Evolutionary conservation across 306 rosid genomes (phyloP), one percentile per base, ranked within the genome.

Genomic region (Styphnolobium japonicum): DNA sequence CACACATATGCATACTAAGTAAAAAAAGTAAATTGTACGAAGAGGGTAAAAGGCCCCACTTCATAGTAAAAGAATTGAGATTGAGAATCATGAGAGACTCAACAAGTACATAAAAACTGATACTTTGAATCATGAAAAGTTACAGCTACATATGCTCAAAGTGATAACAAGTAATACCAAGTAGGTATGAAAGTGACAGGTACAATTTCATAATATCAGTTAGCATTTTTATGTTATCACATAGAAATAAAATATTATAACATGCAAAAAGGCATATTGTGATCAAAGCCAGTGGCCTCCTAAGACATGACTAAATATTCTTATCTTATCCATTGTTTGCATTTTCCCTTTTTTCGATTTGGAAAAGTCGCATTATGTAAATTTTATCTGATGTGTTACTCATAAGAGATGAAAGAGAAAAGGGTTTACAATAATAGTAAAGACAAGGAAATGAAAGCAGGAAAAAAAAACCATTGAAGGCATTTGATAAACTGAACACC

Each of bases 201-300:
- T 14, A 46, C 15, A 36, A n/a, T 37, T 37, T 51, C 23, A 57
- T 0, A 0, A 27, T 37, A 60, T 45, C 12, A 19, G 60, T 25
- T 25, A 14, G 15, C 15, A 60, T 42, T 27, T 42, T 60, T 15
- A 27, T n/a, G 5, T n/a, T 1, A 87, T n/a, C 5, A 56, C 10
- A n/a, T n/a, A n/a, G n/a, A n/a, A n/a, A 42, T 10, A 73, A 65
- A 72, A 60, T 29, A 75, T 61, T 61, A 43, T 36, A n/a, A 31
- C 19, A 77, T 10, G 42, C 53, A 37, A 40, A 75, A 76, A 68
- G 51, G n/a, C 18, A 52, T 15, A 37, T 65, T 64, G 14, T 11
- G 43, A 76, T 34, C 58, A 40, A 25, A 25, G 40, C 67, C 43
- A 66, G 56, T 5, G 31, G 33, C 40, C 67, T 77, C n/a, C 15